Evolutionary conservation across 2,329 filamentous ascomycete genomes (phyloP).

Genomic region (Paecilomyces variotii): DNA sequence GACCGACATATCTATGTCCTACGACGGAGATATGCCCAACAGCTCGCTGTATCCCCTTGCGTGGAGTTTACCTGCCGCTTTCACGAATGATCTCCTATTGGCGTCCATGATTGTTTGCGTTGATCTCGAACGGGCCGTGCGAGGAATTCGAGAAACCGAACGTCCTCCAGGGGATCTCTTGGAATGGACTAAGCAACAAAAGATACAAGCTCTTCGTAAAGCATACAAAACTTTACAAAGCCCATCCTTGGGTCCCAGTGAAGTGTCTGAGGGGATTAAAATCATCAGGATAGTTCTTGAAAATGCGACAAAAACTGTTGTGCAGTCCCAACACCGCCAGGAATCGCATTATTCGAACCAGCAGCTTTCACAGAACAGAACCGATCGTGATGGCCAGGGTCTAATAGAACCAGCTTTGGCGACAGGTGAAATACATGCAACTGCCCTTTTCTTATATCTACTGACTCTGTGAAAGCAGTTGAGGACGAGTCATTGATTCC

Average conservation of each 20-base stretch:
- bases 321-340: not conserved
- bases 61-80: conserved; percentile 2
- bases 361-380: not conserved
- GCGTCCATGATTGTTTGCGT: conserved; percentile 5
- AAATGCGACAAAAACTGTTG: not conserved
- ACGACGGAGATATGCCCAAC: conserved; percentile 4
- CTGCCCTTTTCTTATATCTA: not conserved
- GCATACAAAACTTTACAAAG: conserved; percentile 3
- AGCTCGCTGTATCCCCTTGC: conserved; percentile 2
- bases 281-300: conserved; percentile 4
- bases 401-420: not conserved
- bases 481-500: not conserved
- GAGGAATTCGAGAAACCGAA: not conserved
- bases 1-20: not conserved
- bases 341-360: not conserved
- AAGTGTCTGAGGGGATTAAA: conserved; percentile 1
- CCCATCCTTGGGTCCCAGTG: conserved; percentile 1
- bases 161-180: not conserved
- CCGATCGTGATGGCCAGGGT: not conserved
- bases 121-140: not conserved
- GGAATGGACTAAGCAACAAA: not conserved
- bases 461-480: not conserved
- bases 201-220: not conserved
- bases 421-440: not conserved
- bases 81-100: conserved; percentile 4